phyloP scores from a whole-genome alignment of 495 filamentous ascomycete genomes.

The Aspergillus bertholletiae region DNA sequence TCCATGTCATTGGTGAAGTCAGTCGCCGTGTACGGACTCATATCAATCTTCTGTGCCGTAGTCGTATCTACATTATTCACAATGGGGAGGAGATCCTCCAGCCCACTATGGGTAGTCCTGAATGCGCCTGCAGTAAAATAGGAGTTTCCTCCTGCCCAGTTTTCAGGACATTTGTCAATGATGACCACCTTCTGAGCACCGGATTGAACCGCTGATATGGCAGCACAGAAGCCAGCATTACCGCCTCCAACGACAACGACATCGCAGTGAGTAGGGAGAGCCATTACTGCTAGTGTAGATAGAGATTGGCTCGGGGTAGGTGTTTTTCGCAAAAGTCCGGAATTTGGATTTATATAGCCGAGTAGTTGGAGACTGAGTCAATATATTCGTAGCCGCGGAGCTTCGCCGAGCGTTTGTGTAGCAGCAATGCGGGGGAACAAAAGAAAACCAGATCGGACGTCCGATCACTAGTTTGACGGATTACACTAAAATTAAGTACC shows the following conservation, averaged over 20 bases:
- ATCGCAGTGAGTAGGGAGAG: conserved; percentile 25
- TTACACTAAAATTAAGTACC: neutral
- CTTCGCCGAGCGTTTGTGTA: neutral
- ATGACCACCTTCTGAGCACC: conserved; percentile 34
- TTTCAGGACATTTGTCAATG: conserved; percentile 49
- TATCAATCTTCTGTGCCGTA: conserved; percentile 36
- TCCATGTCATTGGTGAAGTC: conserved; percentile 49
- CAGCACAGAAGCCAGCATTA: conserved; percentile 58
- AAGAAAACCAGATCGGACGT: neutral
- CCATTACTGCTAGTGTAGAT: neutral
- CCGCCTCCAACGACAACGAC: conserved; percentile 55
- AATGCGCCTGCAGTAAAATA: conserved; percentile 59
- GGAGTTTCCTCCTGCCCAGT: conserved; percentile 55
- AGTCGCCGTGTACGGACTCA: conserved; percentile 38
- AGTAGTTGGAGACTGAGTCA: too few species aligned
- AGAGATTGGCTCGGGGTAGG: neutral
- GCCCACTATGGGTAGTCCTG: conserved; percentile 44
- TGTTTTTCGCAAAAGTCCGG: neutral
- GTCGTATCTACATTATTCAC: conserved; percentile 43
- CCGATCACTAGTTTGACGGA: neutral
- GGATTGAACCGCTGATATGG: conserved; percentile 43
- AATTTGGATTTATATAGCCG: neutral
- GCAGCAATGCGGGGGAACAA: neutral
- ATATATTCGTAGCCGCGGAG: neutral
- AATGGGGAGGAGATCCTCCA: conserved; percentile 43